Conservation (phyloP, 2,329 filamentous ascomycete species). For the Dryadomyces sulphureus region DNA sequence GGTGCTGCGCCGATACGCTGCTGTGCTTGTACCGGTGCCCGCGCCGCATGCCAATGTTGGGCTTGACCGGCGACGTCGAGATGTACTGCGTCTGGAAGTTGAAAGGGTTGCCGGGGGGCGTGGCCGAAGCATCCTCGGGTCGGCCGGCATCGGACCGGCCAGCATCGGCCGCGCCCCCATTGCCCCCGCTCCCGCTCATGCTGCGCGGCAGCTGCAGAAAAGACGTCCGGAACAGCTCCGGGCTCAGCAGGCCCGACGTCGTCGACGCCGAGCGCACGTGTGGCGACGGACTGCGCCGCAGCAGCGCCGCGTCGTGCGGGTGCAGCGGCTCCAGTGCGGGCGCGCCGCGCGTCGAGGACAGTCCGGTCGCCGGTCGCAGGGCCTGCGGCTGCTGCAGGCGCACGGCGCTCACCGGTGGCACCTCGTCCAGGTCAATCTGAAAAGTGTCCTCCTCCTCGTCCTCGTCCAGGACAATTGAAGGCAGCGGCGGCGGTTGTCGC, state of each 20-base stretch:
- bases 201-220: not conserved
- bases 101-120: constrained; percentile 38
- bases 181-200: not conserved
- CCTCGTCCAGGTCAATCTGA: not conserved
- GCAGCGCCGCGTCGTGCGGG: constrained; percentile 9
- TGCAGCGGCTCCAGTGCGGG: not conserved
- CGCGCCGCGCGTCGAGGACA: not conserved
- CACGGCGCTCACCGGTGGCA: too few relatives aligned
- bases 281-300: constrained; percentile 9
- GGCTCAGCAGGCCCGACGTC: constrained; percentile 2
- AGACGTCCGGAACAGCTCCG: not conserved
- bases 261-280: not conserved
- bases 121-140: not conserved
- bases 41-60: constrained; percentile 80
- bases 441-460: not conserved
- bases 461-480: constrained; percentile 1
- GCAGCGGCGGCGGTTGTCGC: too few relatives aligned
- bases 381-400: not conserved
- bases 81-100: constrained; percentile 83
- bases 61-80: constrained; percentile 61
- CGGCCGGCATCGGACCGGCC: not conserved
- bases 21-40: constrained; percentile 98
- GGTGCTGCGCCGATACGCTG: constrained; percentile 74
- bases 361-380: not conserved
- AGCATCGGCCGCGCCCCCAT: not conserved